A percentile compares a stretch with the other conserved stretches of the same genome.
phyloP scores from a whole-genome alignment of 2,329 filamentous ascomycete species.

The Phoma herbarum region DNA sequence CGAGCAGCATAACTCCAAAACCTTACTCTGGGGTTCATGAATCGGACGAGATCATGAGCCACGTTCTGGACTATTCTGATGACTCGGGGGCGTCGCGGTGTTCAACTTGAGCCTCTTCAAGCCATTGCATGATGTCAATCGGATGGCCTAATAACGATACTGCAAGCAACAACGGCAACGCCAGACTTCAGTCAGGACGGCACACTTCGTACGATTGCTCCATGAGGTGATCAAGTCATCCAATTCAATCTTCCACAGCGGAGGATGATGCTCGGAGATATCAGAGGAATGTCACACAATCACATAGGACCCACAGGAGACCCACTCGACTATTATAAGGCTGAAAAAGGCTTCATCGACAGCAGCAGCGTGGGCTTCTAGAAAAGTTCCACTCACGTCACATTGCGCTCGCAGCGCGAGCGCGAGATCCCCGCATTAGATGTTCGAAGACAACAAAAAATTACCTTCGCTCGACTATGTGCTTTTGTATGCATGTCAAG shows the following conservation, averaged over 20 bases:
- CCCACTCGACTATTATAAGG: slow-evolving; percentile 26
- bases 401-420: slow-evolving; percentile 23
- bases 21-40: neutral
- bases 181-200: neutral
- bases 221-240: neutral
- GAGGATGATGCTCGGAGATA: slow-evolving; percentile 3
- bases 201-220: neutral
- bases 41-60: neutral
- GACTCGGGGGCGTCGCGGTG: neutral
- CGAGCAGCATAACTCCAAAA: neutral
- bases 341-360: slow-evolving; percentile 31
- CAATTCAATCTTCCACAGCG: neutral
- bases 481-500: slow-evolving; percentile 9
- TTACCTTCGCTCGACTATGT: slow-evolving; percentile 11
- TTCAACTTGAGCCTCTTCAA: neutral
- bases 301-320: slow-evolving; percentile 12
- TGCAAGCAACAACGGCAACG: neutral
- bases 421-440: neutral
- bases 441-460: neutral
- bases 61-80: neutral
- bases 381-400: slow-evolving; percentile 30
- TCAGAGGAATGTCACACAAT: slow-evolving; percentile 17
- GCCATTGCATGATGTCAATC: neutral
- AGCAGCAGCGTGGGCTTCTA: slow-evolving; percentile 8
- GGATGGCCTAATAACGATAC: neutral